Evolutionary conservation across 148 eudicot species (phyloP), one percentile per base, ranked within the genome.

Genomic region (Silene uniflora): DNA sequence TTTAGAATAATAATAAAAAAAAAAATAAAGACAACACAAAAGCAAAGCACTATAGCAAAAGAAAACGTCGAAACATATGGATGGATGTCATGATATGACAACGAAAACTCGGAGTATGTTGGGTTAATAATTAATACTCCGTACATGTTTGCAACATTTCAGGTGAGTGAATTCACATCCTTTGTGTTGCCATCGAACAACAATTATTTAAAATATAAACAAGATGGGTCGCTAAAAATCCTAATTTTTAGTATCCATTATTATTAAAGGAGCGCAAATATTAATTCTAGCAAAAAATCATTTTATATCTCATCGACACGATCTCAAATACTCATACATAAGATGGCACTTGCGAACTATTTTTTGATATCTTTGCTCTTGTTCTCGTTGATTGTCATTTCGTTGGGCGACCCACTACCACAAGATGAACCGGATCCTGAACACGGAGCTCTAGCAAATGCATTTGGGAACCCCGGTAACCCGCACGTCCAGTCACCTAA

Each of bases 181-280:
- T 52, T 52, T 52, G 56, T 52, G 56, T 44, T 35, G 32, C 18
- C 27, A 68, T 68, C 55, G 11, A 68, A 68, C 72, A 68, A 68
- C 27, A 22, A 39, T 42, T 44, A 56, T 19, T 52, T 0, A 14
- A 52, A 49, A 39, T 8, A 49, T 18, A 17, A 44, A 68, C n/a
- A n/a, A n/a, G n/a, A 68, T 0, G 3, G 25, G 21, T 10, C 7
- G 12, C 55, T 46, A 46, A n/a, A 19, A 42, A 19, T 19, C 16
- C 21, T 21, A 1, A 68, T 1, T 14, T 52, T n/a, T 68, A 68
- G 18, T 14, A 32, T 67, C 49, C n/a, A 32, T 46, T 16, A 67
- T 12, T 29, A 17, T 64, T 67, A 52, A 66, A 35, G 69, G 18
- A 65, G 21, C 21, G 39, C 12, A 32, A 35, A 11, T 66, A 62